A percentile compares a stretch with the other conserved stretches of the same genome.
Conservation (phyloP, 176 grass and related monocot genomes). For the Phoenix roebelenii region DNA sequence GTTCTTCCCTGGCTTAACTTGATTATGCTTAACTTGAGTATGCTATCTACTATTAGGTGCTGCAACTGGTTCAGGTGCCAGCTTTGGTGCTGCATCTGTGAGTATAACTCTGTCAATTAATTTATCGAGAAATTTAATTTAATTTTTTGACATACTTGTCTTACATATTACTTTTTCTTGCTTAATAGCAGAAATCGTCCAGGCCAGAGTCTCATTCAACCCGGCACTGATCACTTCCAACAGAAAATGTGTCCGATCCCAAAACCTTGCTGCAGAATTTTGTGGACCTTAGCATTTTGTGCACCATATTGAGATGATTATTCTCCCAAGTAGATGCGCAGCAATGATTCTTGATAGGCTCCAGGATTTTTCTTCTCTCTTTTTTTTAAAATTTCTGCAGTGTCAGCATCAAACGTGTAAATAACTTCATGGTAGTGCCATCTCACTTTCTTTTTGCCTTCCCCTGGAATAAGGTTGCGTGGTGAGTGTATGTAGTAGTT, state of each 20-base stretch:
- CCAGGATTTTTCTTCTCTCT: too few species aligned
- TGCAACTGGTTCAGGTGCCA: slow-evolving; percentile 69
- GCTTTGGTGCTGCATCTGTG: slow-evolving; percentile 76
- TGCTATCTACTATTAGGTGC: slow-evolving; percentile 31
- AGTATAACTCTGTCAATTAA: slow-evolving; percentile 25
- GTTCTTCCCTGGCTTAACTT: background rate
- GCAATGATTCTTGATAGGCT: too few species aligned
- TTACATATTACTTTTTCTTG: slow-evolving; percentile 7
- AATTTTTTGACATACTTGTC: background rate
- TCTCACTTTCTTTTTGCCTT: too few species aligned
- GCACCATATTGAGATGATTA: too few species aligned
- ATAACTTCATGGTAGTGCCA: too few species aligned
- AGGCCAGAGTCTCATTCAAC: slow-evolving; percentile 6
- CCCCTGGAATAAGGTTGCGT: too few species aligned
- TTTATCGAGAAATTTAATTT: background rate
- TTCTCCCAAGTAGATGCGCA: too few species aligned
- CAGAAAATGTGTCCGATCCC: background rate
- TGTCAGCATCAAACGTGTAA: too few species aligned
- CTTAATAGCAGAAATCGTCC: slow-evolving; percentile 26
- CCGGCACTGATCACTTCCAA: slow-evolving; percentile 14
- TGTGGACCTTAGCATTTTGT: too few species aligned
- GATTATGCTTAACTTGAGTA: background rate
- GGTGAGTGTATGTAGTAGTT: too few species aligned
- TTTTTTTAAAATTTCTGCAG: too few species aligned
- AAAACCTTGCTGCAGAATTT: background rate